phyloP scores from a whole-genome alignment of 176 grass and related monocot genomes.

The Aegilops umbellulata region DNA sequence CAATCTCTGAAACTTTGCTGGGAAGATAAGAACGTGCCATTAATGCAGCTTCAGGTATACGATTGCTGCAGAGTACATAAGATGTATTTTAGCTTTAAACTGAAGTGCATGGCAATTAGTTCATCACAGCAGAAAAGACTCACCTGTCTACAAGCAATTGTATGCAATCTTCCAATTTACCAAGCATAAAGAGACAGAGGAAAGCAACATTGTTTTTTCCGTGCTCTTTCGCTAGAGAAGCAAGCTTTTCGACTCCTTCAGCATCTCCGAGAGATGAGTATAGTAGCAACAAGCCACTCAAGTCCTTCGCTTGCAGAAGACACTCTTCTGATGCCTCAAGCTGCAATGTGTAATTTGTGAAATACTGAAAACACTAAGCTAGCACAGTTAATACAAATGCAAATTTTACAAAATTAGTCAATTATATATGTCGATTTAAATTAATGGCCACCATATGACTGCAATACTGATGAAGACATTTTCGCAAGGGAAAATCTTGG shows the following conservation, averaged over 20 bases:
- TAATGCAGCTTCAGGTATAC: constrained; percentile 95
- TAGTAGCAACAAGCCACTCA: constrained; percentile 87
- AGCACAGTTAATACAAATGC: neutral
- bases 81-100: constrained; percentile 10
- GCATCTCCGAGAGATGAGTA: constrained; percentile 96
- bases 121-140: constrained; percentile 11
- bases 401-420: neutral
- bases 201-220: constrained; percentile 99
- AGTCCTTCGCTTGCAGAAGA: constrained; percentile 82
- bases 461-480: neutral
- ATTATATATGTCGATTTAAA: constrained; percentile 4
- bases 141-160: constrained; percentile 93
- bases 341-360: constrained; percentile 52
- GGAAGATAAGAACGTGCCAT: constrained; percentile 97
- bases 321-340: constrained; percentile 90
- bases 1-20: constrained; percentile 93
- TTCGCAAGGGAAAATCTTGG: neutral
- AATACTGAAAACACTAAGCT: neutral
- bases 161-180: constrained; percentile 93
- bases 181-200: constrained; percentile 90
- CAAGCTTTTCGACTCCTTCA: constrained; percentile 72
- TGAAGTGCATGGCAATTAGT: neutral
- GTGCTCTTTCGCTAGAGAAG: constrained; percentile 81
- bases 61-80: constrained; percentile 64
- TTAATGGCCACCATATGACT: neutral